Base-by-base conservation (phyloP, 2,329 filamentous ascomycete genomes). In the Aureobasidium sp. region DNA sequence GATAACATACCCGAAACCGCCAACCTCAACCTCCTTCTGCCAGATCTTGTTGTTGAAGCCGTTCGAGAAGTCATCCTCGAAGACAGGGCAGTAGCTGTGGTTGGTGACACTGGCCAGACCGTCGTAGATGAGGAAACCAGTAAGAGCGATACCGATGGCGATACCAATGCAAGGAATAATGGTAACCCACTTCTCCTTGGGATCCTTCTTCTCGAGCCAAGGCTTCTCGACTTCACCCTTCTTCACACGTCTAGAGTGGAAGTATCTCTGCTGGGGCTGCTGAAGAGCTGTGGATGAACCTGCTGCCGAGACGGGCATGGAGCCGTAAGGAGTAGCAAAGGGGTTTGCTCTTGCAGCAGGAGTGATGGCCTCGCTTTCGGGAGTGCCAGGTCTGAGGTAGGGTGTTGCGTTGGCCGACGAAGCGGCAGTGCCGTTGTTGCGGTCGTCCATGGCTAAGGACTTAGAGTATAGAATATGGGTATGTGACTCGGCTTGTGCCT, bases 111-210 rank as follows among this genome's bases (percentile, higher is more conserved):
- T 86, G 54, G 77, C 76, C 44, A 92, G 71, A 4, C 90, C 90
- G 66, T 92, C 87, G 80, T 86, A 94, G 52, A 94, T 78, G 48
- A 94, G 75, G 68, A 92, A 83, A 1, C 81, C 89, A 1, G 87
- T 83, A 44, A 92, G 76, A 3, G 73, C 82, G 39, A 93, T 71
- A 15, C 90, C 90, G 15, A 91, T 64, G 3, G 86, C 52, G 54
- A 94, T 83, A 50, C 89, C 90, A 29, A 90, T 71, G 45, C 91
- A 70, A 2, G 90, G 90, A 62, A 95, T 82, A 65, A 93, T 91
- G 2, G 87, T 91, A 9, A 90, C 86, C 90, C 90, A 94, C 77
- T 91, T 94, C 79, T 93, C 88, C 72, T 86, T 88, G 13, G 87
- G 86, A 66, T 92, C 87, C 62, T 79, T 85, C 70, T 86, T 86